Percentiles rank a stretch among this genome's conserved stretches.
Conservation (phyloP, 257 asterid species). For the Ligustrum vulgare region DNA sequence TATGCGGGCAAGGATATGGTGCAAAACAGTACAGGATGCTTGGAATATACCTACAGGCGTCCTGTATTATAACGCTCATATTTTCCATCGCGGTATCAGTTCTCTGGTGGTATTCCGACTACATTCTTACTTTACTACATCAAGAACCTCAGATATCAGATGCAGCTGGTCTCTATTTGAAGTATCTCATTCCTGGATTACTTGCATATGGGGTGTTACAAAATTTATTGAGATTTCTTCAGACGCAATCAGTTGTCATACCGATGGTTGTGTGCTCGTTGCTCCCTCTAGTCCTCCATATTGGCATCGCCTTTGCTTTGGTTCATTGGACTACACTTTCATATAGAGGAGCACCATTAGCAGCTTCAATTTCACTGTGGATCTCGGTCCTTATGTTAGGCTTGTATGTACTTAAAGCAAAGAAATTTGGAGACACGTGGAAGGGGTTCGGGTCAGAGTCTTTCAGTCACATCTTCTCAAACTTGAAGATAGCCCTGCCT, state of each 20-base stretch:
- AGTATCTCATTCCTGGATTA: conserved; percentile 63
- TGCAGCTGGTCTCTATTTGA: conserved; percentile 57
- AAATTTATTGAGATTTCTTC: conserved; percentile 66
- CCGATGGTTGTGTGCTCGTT: conserved; percentile 62
- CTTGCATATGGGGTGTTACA: conserved; percentile 66
- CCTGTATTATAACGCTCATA: conserved; percentile 53
- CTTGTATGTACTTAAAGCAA: conserved; percentile 37
- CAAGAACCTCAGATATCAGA: conserved; percentile 64
- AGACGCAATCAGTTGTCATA: conserved; percentile 54
- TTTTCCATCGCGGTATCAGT: conserved; percentile 39
- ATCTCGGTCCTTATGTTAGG: conserved; percentile 48
- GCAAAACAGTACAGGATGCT: conserved; percentile 53
- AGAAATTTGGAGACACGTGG: conserved; percentile 50
- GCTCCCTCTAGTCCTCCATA: conserved; percentile 47
- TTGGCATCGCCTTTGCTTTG: conserved; percentile 50
- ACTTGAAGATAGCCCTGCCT: conserved; percentile 60
- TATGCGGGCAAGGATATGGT: conserved; percentile 85
- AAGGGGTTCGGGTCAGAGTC: conserved; percentile 49
- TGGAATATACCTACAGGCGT: conserved; percentile 71
- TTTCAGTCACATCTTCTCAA: conserved; percentile 23
- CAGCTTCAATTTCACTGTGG: conserved; percentile 68
- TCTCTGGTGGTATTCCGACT: conserved; percentile 65
- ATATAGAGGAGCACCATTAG: conserved; percentile 57
- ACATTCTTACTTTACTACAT: conserved; percentile 39
- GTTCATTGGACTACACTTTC: conserved; percentile 50